Conservation (phyloP, 2,329 filamentous ascomycete species). For the Trichoderma semiorbis region DNA sequence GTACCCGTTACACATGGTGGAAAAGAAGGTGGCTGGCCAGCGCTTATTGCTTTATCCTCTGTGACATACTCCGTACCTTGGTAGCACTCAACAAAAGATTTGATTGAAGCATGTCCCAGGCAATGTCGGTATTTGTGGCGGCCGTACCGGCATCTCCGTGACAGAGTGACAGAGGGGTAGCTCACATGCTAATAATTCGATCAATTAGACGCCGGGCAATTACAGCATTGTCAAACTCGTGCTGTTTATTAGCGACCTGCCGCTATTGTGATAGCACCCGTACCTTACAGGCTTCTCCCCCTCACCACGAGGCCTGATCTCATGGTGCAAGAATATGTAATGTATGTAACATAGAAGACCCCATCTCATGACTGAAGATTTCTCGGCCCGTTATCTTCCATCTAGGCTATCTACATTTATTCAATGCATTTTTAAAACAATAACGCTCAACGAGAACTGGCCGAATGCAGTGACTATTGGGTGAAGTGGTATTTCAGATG, state of each 20-base stretch:
- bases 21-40: neutral
- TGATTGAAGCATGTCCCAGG: neutral
- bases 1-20: neutral
- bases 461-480: neutral
- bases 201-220: neutral
- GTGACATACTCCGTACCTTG: neutral
- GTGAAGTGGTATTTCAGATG: neutral
- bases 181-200: neutral
- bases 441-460: too few relatives aligned
- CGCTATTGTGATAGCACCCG: neutral
- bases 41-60: neutral
- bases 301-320: neutral
- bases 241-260: neutral
- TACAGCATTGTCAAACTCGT: neutral
- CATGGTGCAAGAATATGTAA: neutral
- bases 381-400: neutral
- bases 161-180: neutral
- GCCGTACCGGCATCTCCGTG: neutral
- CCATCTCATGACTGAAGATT: neutral
- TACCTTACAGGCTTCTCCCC: neutral
- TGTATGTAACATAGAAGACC: neutral
- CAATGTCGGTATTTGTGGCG: neutral
- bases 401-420: neutral
- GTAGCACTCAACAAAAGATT: neutral
- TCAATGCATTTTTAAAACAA: neutral